Conservation (phyloP, 179 eudicot species). For the Beta lomatogona region DNA sequence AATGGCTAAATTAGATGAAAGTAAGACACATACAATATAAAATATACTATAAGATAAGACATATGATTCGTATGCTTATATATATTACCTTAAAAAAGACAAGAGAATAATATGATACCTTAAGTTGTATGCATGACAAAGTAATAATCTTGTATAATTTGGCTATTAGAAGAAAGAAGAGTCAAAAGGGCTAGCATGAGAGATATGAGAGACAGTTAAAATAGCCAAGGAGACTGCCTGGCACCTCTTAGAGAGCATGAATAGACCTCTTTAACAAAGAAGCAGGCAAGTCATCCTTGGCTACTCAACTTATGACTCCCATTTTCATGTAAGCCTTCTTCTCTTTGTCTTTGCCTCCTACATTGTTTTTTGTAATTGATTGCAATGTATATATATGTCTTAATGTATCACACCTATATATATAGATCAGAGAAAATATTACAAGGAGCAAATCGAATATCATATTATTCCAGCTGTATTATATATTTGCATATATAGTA, state of each 20-base stretch:
- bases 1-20: no score
- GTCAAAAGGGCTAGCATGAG: constrained; percentile 27
- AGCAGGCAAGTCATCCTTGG: constrained; percentile 44
- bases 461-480: not conserved
- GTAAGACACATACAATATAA: not conserved
- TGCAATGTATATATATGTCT: not conserved
- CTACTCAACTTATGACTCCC: constrained; percentile 30
- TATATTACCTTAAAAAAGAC: not conserved
- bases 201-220: constrained; percentile 16
- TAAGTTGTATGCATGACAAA: not conserved
- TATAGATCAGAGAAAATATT: not conserved
- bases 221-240: constrained; percentile 33
- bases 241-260: not conserved
- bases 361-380: not conserved
- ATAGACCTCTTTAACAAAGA: not conserved
- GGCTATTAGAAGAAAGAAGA: not conserved
- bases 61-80: no score
- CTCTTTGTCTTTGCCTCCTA: not conserved
- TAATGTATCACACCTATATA: not conserved
- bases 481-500: not conserved
- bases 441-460: not conserved
- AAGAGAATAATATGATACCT: not conserved
- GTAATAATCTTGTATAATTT: not conserved
- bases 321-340: constrained; percentile 31
- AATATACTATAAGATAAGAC: no score